These are phyloP conservation scores for Calcarisporium arbuscula DNA, from an alignment of 2,329 filamentous ascomycete genomes.

Conservation along the genomic window DNA sequence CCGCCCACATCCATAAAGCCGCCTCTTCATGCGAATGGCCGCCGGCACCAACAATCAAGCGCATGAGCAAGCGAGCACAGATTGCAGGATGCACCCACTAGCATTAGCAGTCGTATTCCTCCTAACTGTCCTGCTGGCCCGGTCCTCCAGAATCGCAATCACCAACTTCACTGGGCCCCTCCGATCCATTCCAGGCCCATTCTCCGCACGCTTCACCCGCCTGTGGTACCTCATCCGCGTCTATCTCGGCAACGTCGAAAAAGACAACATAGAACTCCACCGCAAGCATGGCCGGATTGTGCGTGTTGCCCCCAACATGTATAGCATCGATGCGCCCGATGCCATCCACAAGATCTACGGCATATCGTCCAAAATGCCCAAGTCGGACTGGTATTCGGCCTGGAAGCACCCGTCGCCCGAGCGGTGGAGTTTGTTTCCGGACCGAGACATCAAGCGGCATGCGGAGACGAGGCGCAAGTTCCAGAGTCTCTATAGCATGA, in stretches of 20 bases:
- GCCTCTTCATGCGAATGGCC: no score
- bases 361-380: slow-evolving; percentile 22
- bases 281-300: slow-evolving; percentile 32
- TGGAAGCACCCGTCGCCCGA: slow-evolving; percentile 17
- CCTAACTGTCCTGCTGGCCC: no score
- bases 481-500: slow-evolving; percentile 40
- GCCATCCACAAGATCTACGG: slow-evolving; percentile 35
- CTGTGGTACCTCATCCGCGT: slow-evolving; percentile 36
- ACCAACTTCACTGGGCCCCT: slow-evolving; percentile 12
- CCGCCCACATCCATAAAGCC: no score
- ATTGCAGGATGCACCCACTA: no score
- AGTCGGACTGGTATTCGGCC: slow-evolving; percentile 19
- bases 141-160: no score
- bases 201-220: slow-evolving; percentile 34
- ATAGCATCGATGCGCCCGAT: slow-evolving; percentile 30
- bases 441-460: slow-evolving; percentile 25
- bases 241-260: slow-evolving; percentile 28
- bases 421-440: slow-evolving; percentile 22
- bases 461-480: slow-evolving; percentile 31
- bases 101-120: no score
- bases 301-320: slow-evolving; percentile 32
- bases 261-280: slow-evolving; percentile 33
- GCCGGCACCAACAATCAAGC: no score
- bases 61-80: no score
- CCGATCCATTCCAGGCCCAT: slow-evolving; percentile 35